Evolutionary conservation across 179 eudicot genomes (phyloP), one percentile per base, ranked within the genome.

Genomic region (Silene coronaria): DNA sequence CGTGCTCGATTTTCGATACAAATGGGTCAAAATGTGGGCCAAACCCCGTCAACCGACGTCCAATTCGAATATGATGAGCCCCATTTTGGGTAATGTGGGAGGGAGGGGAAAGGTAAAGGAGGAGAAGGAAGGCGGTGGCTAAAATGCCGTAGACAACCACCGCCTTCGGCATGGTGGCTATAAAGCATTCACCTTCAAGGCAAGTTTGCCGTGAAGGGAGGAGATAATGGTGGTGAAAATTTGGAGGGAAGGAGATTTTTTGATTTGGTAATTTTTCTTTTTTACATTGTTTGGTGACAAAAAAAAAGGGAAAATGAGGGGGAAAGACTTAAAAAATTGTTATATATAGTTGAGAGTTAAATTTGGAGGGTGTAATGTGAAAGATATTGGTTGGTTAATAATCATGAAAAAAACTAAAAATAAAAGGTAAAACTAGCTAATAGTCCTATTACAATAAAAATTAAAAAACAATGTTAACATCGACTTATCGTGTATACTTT

Each of bases 161-260:
- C 86, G 55, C 86, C 82, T 85, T 87, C 76, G 80, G 59, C 89
- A 87, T 87, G 55, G 70, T 64, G 62, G 75, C 53, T 30, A 51
- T 45, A 16, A 72, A 58, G 30, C 38, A 38, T 62, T 67, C 58
- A 60, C 76, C 72, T 32, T 45, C 38, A 38, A 36, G 42, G 63
- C 58, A 22, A 71, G 59, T 8, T 8, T 27, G 74, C 74, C 74
- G 73, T 68, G 77, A 48, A 64, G 9, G 75, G 30, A 12, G 23
- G 10, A 12, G 22, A 28, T 51, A 4, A 38, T 42, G 14, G 13
- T 23, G 63, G 61, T 51, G 28, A 11, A 11, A 63, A 26, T 8
- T 22, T 19, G 42, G 14, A 57, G 24, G 38, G 63, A 26, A 60
- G 28, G 19, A 3, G 21, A 8, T 13, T 6, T 6, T 22, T 42